Conservation (phyloP, 2,329 filamentous ascomycete species). For the Alternaria sp. region DNA sequence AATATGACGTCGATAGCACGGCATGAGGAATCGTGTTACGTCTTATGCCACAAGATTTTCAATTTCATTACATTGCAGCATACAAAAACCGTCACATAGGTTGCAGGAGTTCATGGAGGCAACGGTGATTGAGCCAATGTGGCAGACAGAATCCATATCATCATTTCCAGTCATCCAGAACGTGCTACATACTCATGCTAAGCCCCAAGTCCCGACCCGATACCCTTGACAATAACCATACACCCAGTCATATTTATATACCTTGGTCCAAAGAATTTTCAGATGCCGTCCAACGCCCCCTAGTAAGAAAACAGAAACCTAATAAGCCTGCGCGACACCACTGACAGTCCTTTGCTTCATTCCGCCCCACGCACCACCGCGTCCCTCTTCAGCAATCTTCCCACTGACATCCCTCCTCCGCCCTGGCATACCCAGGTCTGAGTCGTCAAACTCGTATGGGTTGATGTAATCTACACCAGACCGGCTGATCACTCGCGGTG, state of each 20-base stretch:
- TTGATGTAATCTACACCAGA: slow-evolving; percentile 58
- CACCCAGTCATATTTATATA: not conserved
- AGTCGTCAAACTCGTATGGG: slow-evolving; percentile 42
- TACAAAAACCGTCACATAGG: not conserved
- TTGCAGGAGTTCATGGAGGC: not conserved
- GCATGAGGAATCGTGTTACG: not conserved
- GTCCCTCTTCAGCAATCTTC: slow-evolving; percentile 76
- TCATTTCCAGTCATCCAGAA: slow-evolving; percentile 3
- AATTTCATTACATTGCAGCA: not conserved
- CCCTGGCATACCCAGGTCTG: slow-evolving; percentile 42
- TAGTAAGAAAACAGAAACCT: not conserved
- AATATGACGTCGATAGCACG: slow-evolving; percentile 65
- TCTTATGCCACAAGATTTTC: not conserved
- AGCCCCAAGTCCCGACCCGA: not conserved
- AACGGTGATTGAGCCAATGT: not conserved
- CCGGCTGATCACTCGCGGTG: slow-evolving; percentile 56
- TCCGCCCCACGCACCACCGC: slow-evolving; percentile 52
- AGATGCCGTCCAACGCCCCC: not conserved
- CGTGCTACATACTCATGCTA: not conserved
- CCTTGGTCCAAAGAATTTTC: not conserved
- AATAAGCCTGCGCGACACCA: slow-evolving; percentile 38
- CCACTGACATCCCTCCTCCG: slow-evolving; percentile 69
- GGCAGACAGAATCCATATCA: not conserved
- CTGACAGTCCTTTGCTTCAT: slow-evolving; percentile 53
- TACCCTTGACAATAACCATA: not conserved